Evolutionary conservation across 2,329 filamentous ascomycete species (phyloP), one percentile per base, ranked within the genome.

Genomic region (Hortaea sp.): DNA sequence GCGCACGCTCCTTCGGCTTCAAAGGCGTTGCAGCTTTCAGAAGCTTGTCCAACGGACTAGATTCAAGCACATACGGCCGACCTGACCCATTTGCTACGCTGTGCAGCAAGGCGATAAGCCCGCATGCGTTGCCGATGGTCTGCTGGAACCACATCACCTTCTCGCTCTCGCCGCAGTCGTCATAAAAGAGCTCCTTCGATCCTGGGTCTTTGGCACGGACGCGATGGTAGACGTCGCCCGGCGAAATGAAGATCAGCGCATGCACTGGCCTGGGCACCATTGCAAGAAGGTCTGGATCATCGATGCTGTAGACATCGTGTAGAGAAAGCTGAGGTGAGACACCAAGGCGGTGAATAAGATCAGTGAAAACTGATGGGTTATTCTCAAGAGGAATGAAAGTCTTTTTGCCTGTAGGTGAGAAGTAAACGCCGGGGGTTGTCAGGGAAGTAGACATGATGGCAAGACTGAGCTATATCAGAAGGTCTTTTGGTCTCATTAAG

Each of bases 141-240:
- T 81, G 77, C 49, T 69, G 71, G 59, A 77, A 78, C 76, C 76
- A 81, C 20, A 79, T 62, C 4, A 78, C 69, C 0, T 75, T 74
- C 48, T 79, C 75, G 1, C 64, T 52, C 0, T 65, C 58, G 20
- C 76, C 76, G 13, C 56, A 68, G 7, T 68, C 69, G 4, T 65
- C 53, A 53, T 79, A 79, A 7, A 50, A 57, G 48, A 61, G 49
- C 6, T 54, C 42, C 39, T 57, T 52, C 6, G 65, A 58, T 4
- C 61, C 62, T 49, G 69, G 65, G 53, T 75, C 67, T 9, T 57
- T 51, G n/a, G 59, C 61, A 38, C 73, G 71, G 10, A 66, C 61
- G 41, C 61, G 56, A 49, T 66, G 50, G 52, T 67, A 73, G 43
- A 70, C 64, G 43, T 53, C 43, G 11, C 63, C 59, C 1, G 74